A percentile compares a stretch with the other conserved stretches of the same genome.
Evolutionary conservation across 768 basidiomycete species (phyloP).

Genomic region (Pleurotus cornucopiae): DNA sequence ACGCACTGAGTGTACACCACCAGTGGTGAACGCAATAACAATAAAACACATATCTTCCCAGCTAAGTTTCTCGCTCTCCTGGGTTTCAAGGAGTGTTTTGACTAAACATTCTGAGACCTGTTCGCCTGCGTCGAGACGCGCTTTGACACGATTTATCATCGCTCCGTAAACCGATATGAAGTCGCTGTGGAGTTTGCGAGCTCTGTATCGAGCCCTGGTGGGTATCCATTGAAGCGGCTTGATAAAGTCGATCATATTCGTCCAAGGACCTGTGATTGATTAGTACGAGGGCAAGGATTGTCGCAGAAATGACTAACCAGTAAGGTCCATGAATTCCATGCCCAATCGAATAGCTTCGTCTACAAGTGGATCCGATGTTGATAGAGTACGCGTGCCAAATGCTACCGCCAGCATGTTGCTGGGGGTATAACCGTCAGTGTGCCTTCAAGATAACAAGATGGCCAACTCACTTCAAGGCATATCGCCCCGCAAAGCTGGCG

Average conservation of each 20-base stretch:
- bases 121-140: conserved; percentile 23
- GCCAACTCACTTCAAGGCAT: conserved; percentile 15
- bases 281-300: neutral
- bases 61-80: conserved; percentile 23
- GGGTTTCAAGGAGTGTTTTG: conserved; percentile 22
- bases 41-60: conserved; percentile 27
- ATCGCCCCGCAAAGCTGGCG: conserved; percentile 12
- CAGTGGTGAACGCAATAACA: conserved; percentile 23
- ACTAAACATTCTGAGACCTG: conserved; percentile 28
- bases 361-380: conserved; percentile 12
- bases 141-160: conserved; percentile 22
- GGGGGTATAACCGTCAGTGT: neutral
- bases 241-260: conserved; percentile 20
- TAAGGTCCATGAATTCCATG: conserved; percentile 18
- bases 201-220: conserved; percentile 12
- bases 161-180: conserved; percentile 25
- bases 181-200: conserved; percentile 14
- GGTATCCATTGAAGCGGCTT: conserved; percentile 14
- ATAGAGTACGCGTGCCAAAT: conserved; percentile 17
- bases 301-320: neutral
- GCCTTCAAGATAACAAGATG: neutral
- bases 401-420: conserved; percentile 18
- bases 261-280: conserved; percentile 12
- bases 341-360: conserved; percentile 11
- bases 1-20: conserved; percentile 26